A percentile compares a stretch with the other conserved stretches of the same genome.
Evolutionary conservation across 495 filamentous ascomycete genomes (phyloP).

Genomic region (Pseudoneurospora amorphoporcata): DNA sequence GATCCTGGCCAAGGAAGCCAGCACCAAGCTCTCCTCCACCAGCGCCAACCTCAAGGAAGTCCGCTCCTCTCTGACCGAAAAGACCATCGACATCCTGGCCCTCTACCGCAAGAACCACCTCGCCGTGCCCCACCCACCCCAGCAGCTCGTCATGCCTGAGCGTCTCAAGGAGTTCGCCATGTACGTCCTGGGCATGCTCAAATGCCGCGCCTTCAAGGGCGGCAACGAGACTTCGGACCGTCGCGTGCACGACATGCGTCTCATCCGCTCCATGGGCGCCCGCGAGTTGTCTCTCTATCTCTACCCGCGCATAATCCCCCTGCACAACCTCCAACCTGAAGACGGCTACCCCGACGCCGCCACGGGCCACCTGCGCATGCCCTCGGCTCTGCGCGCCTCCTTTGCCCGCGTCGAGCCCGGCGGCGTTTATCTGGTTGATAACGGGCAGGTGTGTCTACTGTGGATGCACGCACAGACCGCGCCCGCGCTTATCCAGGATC

Average conservation of each 20-base stretch:
- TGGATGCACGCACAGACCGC: conserved; percentile 79
- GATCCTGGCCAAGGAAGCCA: conserved; percentile 86
- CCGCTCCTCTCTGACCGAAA: conserved; percentile 73
- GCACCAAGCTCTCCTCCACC: conserved; percentile 56
- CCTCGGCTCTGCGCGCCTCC: conserved; percentile 64
- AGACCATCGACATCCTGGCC: conserved; percentile 88
- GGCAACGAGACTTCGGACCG: conserved; percentile 88
- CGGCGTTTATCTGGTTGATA: conserved; percentile 95
- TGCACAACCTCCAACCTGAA: conserved; percentile 79
- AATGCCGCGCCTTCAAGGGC: conserved; percentile 88
- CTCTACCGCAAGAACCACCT: conserved; percentile 88
- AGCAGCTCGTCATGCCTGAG: conserved; percentile 90
- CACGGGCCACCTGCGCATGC: conserved; percentile 79
- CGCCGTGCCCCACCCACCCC: conserved; percentile 68
- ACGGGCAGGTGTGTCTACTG: conserved; percentile 79
- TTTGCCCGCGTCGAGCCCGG: conserved; percentile 88
- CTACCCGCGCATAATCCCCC: conserved; percentile 83
- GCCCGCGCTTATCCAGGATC: conserved; percentile 74
- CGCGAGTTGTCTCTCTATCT: conserved; percentile 84
- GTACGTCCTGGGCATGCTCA: conserved; percentile 90
- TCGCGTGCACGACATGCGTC: conserved; percentile 79
- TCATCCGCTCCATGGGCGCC: conserved; percentile 78
- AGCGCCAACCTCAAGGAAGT: conserved; percentile 81
- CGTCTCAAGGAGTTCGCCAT: conserved; percentile 94
- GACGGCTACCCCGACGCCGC: conserved; percentile 80